These are phyloP conservation scores for Rhizopus stolonifer DNA, from an alignment of 371 early-diverging fungal genomes.

Conservation along the genomic window DNA sequence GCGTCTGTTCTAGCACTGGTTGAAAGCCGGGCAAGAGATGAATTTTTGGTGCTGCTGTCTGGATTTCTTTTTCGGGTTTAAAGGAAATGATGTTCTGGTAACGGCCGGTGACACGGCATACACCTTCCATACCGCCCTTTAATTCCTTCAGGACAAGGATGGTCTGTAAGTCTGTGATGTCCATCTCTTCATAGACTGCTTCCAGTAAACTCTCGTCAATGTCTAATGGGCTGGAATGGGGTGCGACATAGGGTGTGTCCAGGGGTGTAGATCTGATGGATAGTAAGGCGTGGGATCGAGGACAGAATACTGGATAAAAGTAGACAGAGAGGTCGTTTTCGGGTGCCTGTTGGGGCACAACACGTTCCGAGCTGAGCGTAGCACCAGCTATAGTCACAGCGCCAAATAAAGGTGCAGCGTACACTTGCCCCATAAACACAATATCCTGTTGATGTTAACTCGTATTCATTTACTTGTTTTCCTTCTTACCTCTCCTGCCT, in stretches of 20 bases:
- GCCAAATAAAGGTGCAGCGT: conserved; percentile 45
- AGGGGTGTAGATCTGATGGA: conserved; percentile 39
- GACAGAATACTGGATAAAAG: conserved; percentile 57
- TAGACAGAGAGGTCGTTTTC: conserved; percentile 14
- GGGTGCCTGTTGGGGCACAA: neutral
- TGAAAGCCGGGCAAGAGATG: conserved; percentile 20
- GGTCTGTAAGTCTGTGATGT: conserved; percentile 5
- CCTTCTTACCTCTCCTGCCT: conserved; percentile 14
- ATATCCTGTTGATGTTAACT: conserved; percentile 25
- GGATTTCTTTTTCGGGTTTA: neutral
- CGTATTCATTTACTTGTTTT: neutral
- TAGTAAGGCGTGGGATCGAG: conserved; percentile 59
- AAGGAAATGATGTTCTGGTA: conserved; percentile 20
- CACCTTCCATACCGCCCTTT: conserved; percentile 8
- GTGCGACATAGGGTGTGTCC: conserved; percentile 4
- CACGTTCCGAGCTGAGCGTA: conserved; percentile 15
- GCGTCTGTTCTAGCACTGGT: conserved; percentile 36
- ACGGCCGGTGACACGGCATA: conserved; percentile 10
- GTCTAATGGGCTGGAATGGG: neutral
- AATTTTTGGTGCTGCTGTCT: conserved; percentile 4
- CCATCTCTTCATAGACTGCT: conserved; percentile 17
- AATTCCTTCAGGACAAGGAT: conserved; percentile 23
- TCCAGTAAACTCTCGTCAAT: conserved; percentile 14
- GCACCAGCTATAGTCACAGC: conserved; percentile 42
- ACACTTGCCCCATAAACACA: conserved; percentile 53